Conservation (phyloP, 441 rosid species). For the Gossypium armourianum region DNA sequence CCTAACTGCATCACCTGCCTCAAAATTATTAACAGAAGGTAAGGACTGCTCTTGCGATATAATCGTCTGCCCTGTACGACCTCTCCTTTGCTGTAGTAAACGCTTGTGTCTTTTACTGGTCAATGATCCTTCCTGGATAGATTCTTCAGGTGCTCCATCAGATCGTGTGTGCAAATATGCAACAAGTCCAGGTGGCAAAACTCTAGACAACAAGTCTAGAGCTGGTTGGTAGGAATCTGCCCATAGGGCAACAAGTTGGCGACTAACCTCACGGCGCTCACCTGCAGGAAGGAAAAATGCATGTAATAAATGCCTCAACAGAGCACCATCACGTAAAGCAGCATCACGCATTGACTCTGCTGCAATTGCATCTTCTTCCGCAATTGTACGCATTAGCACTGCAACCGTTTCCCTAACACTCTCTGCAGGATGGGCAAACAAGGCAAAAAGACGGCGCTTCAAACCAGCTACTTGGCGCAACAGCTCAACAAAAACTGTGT, state of each 20-base stretch:
- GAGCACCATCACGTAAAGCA: slow-evolving; percentile 96
- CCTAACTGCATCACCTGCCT: slow-evolving; percentile 45
- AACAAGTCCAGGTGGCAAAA: slow-evolving; percentile 97
- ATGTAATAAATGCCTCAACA: slow-evolving; percentile 88
- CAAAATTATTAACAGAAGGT: slow-evolving; percentile 43
- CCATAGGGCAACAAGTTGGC: slow-evolving; percentile 99
- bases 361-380: slow-evolving; percentile 99
- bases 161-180: slow-evolving; percentile 93
- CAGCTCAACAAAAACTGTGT: slow-evolving; percentile 92
- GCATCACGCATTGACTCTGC: slow-evolving; percentile 99
- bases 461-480: slow-evolving; percentile 93
- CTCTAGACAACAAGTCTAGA: slow-evolving; percentile 72
- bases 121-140: slow-evolving; percentile 61
- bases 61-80: slow-evolving; percentile 47
- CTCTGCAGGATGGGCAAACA: slow-evolving; percentile 99
- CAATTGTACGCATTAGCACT: slow-evolving; percentile 95
- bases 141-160: slow-evolving; percentile 50
- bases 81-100: slow-evolving; percentile 83
- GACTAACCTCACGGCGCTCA: slow-evolving; percentile 91
- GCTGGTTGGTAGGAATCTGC: slow-evolving; percentile 99
- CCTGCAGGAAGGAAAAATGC: slow-evolving; percentile 83
- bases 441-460: slow-evolving; percentile 83
- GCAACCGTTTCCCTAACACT: slow-evolving; percentile 96
- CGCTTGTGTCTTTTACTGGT: slow-evolving; percentile 72
- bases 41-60: slow-evolving; percentile 54